Conservation (phyloP, 305 asterid species). For the Withania somnifera region DNA sequence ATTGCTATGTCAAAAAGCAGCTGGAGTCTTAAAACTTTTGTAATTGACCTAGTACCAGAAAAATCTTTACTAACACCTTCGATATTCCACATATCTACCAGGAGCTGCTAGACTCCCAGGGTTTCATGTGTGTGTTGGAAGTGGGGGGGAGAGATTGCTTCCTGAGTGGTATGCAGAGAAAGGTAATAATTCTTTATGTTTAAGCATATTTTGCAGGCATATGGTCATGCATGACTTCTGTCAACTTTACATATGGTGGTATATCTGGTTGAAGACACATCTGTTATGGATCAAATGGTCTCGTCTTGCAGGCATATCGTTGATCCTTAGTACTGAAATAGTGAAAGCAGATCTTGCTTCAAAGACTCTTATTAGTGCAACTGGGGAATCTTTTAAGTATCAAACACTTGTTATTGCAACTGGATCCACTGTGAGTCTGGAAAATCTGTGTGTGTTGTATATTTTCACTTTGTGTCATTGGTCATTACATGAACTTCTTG, state of each 20-base stretch:
- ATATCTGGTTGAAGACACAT: background rate
- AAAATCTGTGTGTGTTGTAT: background rate
- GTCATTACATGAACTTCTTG: background rate
- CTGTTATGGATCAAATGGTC: conserved; percentile 9
- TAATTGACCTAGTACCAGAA: background rate
- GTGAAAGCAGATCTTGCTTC: conserved; percentile 80
- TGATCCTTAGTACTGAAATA: conserved; percentile 79
- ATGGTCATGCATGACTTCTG: background rate
- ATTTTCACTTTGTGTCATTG: background rate
- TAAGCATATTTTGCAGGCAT: background rate
- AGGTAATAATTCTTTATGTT: conserved; percentile 28
- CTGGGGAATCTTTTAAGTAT: conserved; percentile 62
- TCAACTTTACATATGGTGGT: background rate
- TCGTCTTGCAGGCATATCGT: conserved; percentile 57
- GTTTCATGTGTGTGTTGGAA: conserved; percentile 88
- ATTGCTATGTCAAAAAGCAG: background rate
- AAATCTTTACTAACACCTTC: background rate
- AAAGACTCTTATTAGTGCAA: conserved; percentile 62
- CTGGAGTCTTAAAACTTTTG: background rate
- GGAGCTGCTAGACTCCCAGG: conserved; percentile 98
- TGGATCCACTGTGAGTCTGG: conserved; percentile 67
- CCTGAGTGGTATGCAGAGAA: conserved; percentile 98
- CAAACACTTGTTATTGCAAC: conserved; percentile 65
- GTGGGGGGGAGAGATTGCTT: conserved; percentile 96
- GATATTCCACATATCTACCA: conserved; percentile 19